These are phyloP conservation scores for Eutrema japonicum DNA, from an alignment of 345 rosid species.

Conservation along the genomic window DNA sequence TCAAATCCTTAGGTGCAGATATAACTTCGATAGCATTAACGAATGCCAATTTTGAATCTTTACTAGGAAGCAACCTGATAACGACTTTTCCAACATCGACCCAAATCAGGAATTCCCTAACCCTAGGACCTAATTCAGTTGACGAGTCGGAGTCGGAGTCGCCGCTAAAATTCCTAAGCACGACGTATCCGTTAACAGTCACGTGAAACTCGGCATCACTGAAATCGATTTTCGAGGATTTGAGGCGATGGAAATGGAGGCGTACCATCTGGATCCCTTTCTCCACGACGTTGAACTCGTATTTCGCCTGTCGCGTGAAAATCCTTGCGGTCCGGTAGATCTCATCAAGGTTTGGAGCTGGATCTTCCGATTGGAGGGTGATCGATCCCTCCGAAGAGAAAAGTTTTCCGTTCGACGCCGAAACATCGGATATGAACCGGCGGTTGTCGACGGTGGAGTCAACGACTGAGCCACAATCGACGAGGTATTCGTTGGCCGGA, in stretches of 20 bases:
- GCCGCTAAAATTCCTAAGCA: conserved; percentile 64
- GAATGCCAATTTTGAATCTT: conserved; percentile 56
- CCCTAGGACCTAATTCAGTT: conserved; percentile 23
- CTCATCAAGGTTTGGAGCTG: conserved; percentile 39
- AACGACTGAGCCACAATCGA: conserved; percentile 65
- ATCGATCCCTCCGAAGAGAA: conserved; percentile 46
- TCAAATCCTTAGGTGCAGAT: conserved; percentile 81
- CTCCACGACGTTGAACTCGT: conserved; percentile 60
- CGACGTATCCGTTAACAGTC: conserved; percentile 60
- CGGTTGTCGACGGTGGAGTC: conserved; percentile 62
- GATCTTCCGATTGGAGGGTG: conserved; percentile 41
- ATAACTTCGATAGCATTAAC: conserved; percentile 82
- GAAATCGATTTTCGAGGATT: conserved; percentile 49
- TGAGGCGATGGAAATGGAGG: conserved; percentile 61
- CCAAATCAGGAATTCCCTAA: conserved; percentile 67
- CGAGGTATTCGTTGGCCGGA: conserved; percentile 61
- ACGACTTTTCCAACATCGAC: conserved; percentile 54
- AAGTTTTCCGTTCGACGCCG: conserved; percentile 39
- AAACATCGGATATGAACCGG: conserved; percentile 56
- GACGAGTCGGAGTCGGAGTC: background rate
- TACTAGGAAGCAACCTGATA: conserved; percentile 57
- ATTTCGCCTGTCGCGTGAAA: conserved; percentile 62
- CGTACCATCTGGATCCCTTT: conserved; percentile 73
- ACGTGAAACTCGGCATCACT: conserved; percentile 63
- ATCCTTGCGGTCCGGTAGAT: conserved; percentile 70